phyloP scores from a whole-genome alignment of 768 basidiomycete species.

The Termitomyces sp. region DNA sequence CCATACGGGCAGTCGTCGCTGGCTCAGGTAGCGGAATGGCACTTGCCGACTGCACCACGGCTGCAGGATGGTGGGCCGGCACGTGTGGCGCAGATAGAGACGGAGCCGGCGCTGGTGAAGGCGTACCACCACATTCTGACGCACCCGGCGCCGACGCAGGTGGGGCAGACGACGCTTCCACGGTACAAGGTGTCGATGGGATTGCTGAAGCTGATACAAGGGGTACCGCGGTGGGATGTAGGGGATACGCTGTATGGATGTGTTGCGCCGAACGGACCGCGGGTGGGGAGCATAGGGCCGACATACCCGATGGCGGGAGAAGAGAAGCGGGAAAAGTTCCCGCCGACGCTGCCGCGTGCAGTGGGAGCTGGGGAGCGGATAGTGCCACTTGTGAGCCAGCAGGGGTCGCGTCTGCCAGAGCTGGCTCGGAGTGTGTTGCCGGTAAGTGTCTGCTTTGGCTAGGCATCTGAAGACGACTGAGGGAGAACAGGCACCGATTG shows the following conservation, averaged over 20 bases:
- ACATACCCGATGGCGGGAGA: constrained; percentile 48
- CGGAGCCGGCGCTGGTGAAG: constrained; percentile 57
- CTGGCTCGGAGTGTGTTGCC: constrained; percentile 64
- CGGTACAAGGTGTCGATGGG: constrained; percentile 77
- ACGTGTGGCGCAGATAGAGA: constrained; percentile 45
- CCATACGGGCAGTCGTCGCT: constrained; percentile 74
- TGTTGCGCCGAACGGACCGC: constrained; percentile 55
- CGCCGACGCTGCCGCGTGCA: constrained; percentile 39
- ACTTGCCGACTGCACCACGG: constrained; percentile 47
- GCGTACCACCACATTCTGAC: constrained; percentile 79
- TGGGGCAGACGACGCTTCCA: constrained; percentile 48
- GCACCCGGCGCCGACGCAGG: constrained; percentile 50
- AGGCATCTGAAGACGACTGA: not conserved
- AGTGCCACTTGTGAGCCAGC: constrained; percentile 59
- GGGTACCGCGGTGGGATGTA: constrained; percentile 60
- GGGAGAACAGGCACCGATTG: constrained; percentile 41
- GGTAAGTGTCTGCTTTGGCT: constrained; percentile 34
- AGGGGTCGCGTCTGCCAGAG: constrained; percentile 60
- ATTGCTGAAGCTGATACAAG: constrained; percentile 53
- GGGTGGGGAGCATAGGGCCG: constrained; percentile 59
- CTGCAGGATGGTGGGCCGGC: constrained; percentile 11
- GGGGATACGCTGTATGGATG: constrained; percentile 61
- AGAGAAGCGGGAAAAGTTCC: constrained; percentile 40
- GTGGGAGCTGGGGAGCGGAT: constrained; percentile 45
- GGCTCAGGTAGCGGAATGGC: constrained; percentile 60